Evolutionary conservation across 1,139 yeast genomes (phyloP), one percentile per base, ranked within the genome.

Genomic region (Nakaseomyces uthaithaninus): DNA sequence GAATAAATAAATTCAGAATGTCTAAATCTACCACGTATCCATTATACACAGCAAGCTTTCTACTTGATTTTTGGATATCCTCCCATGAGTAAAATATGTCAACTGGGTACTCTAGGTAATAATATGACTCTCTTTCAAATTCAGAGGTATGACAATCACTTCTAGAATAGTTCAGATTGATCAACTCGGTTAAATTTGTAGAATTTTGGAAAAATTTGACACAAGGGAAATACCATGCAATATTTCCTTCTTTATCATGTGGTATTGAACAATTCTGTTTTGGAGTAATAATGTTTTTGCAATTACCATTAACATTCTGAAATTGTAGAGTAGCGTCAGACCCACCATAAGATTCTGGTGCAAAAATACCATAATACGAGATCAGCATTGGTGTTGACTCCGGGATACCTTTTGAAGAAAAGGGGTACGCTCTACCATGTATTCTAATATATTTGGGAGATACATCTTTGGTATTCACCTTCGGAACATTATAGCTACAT

Each of bases 141-240:
- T 70, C 55, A 15, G 85, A 72, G 1, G 96, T 84, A 63, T 91
- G 97, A 62, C 97, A 91, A 6, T 89, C 94, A 31, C 35, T 31
- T 12, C 25, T 11, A n/a, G n/a, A 19, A 20, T 19, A 19, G 9
- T 19, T n/a, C 11, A 31, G 4, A n/a, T 20, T 20, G 3, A 10
- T 31, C 14, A 26, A 20, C 1, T 25, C 22, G 7, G 8, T 17
- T 4, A 17, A 9, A 16, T 26, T 26, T 5, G 25, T 18, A 7
- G 95, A 95, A 60, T 84, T 83, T 52, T 76, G 82, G 37, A 67
- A 65, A 45, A 77, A 68, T 36, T 82, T 49, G 52, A 80, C 76
- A 66, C 97, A 91, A 3, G 98, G 97, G 82, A 87, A 86, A 64
- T 91, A 91, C 95, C 95, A 89, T 10, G 94, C 96, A 51, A 89